A percentile compares a stretch with the other conserved stretches of the same genome.
These are phyloP conservation scores for Ophiostoma populinum DNA, from an alignment of 2,329 filamentous ascomycete species.

Conservation along the genomic window DNA sequence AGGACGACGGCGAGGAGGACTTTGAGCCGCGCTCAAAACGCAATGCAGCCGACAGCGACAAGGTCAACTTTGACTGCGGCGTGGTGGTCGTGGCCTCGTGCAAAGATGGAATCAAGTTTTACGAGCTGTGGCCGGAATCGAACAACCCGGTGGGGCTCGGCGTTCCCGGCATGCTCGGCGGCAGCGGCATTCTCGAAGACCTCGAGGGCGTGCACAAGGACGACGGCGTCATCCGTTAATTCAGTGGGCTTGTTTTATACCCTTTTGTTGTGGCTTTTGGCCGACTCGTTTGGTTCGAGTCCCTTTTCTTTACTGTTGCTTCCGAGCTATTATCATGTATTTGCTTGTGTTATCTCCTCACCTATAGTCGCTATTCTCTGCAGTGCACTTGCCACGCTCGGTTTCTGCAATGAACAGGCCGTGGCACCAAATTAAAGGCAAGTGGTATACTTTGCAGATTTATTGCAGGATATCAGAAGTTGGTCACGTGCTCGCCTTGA, in stretches of 20 bases:
- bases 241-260: not conserved
- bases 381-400: too few relatives aligned
- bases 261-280: not conserved
- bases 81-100: constrained; percentile 86
- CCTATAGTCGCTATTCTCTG: too few relatives aligned
- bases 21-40: too few relatives aligned
- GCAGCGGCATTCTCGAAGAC: constrained; percentile 71
- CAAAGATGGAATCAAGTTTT: constrained; percentile 85
- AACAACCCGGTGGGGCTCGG: constrained; percentile 34
- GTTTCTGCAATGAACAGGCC: too few relatives aligned
- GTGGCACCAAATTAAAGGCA: too few relatives aligned
- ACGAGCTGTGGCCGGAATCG: constrained; percentile 73
- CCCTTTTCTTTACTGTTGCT: not conserved
- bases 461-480: too few relatives aligned
- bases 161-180: constrained; percentile 46
- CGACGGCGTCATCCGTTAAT: constrained; percentile 51
- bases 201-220: constrained; percentile 66
- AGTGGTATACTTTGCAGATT: too few relatives aligned
- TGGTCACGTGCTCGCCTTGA: too few relatives aligned
- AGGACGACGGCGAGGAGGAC: not conserved
- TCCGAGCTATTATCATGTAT: not conserved
- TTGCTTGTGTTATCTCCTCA: too few relatives aligned
- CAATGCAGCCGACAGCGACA: not conserved
- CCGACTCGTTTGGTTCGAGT: not conserved
- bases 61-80: constrained; percentile 48